These are phyloP conservation scores for Pseudonitzschia delicatissima DNA, from an alignment of 108 stramenopile genomes.

Conservation along the genomic window DNA sequence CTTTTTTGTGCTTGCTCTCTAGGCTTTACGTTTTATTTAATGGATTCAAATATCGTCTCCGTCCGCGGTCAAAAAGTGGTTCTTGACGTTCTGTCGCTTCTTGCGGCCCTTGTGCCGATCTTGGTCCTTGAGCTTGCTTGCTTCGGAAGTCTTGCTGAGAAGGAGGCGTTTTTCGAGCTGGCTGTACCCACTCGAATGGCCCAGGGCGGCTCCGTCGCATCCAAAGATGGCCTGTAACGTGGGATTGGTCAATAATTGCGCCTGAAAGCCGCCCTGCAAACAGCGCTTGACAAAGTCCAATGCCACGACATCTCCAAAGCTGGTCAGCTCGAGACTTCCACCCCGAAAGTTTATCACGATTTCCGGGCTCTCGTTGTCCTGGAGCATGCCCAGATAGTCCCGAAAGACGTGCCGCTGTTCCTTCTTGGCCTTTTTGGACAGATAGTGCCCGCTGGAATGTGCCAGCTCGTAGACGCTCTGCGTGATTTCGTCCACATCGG, in stretches of 20 bases:
- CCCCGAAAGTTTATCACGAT: slow-evolving; percentile 67
- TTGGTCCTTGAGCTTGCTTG: slow-evolving; percentile 64
- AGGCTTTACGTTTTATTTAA: no score
- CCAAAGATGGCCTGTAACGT: slow-evolving; percentile 80
- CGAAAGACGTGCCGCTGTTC: slow-evolving; percentile 77
- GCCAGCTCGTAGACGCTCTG: slow-evolving; percentile 71
- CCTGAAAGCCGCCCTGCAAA: slow-evolving; percentile 81
- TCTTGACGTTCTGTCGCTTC: slow-evolving; percentile 74
- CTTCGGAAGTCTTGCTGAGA: slow-evolving; percentile 73
- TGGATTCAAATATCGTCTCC: slow-evolving; percentile 59
- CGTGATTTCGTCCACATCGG: slow-evolving; percentile 68
- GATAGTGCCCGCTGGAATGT: slow-evolving; percentile 64
- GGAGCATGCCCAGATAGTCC: slow-evolving; percentile 73
- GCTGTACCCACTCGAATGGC: slow-evolving; percentile 33
- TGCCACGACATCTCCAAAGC: slow-evolving; percentile 75
- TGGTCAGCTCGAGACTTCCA: slow-evolving; percentile 42
- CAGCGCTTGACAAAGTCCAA: slow-evolving; percentile 82
- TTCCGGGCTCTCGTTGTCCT: slow-evolving; percentile 74
- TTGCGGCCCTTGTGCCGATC: slow-evolving; percentile 58
- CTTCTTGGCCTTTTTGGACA: slow-evolving; percentile 83
- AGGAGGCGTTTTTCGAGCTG: slow-evolving; percentile 77
- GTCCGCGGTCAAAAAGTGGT: slow-evolving; percentile 74
- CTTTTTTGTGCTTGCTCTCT: no score
- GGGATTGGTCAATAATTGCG: slow-evolving; percentile 74
- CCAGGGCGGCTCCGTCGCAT: slow-evolving; percentile 36